A percentile compares a stretch with the other conserved stretches of the same genome.
Conservation (phyloP, 2,329 filamentous ascomycete genomes). For the Pezicula neosporulosa region DNA sequence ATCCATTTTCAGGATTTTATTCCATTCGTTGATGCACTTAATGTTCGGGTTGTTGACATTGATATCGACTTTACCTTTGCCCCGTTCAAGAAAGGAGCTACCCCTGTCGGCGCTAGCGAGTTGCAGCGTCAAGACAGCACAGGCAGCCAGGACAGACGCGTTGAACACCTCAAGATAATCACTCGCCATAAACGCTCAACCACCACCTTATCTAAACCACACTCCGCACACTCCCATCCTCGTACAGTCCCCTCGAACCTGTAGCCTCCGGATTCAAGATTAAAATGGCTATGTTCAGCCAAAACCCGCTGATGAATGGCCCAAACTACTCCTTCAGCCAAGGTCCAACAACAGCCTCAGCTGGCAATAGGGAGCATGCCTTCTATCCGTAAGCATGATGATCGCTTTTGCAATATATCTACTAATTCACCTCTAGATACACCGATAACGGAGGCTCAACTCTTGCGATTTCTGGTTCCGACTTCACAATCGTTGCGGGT, state of each 20-base stretch:
- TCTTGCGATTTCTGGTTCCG: constrained; percentile 86
- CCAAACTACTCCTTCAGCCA: constrained; percentile 68
- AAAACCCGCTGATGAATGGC: constrained; percentile 66
- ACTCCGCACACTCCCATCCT: neutral
- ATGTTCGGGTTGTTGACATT: too few species aligned
- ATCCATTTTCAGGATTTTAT: constrained; percentile 13
- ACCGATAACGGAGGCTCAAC: constrained; percentile 98
- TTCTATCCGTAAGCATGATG: constrained; percentile 80
- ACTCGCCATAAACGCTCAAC: neutral
- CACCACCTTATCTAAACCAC: neutral
- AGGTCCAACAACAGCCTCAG: constrained; percentile 48
- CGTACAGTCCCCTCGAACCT: constrained; percentile 1
- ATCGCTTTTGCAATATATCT: neutral
- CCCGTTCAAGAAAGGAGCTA: too few species aligned
- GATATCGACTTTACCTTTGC: too few species aligned
- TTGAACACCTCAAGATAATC: constrained; percentile 8
- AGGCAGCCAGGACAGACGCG: constrained; percentile 22
- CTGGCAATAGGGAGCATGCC: constrained; percentile 67
- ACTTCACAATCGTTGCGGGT: constrained; percentile 95
- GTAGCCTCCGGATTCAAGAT: constrained; percentile 4
- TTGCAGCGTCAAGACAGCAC: neutral
- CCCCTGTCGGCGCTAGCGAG: too few species aligned
- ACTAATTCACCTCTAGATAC: constrained; percentile 57
- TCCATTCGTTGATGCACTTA: too few species aligned
- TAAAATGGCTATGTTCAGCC: constrained; percentile 65